Evolutionary conservation across 805 yeast species (phyloP).

Genomic region (Komagataella pseudopastoris): DNA sequence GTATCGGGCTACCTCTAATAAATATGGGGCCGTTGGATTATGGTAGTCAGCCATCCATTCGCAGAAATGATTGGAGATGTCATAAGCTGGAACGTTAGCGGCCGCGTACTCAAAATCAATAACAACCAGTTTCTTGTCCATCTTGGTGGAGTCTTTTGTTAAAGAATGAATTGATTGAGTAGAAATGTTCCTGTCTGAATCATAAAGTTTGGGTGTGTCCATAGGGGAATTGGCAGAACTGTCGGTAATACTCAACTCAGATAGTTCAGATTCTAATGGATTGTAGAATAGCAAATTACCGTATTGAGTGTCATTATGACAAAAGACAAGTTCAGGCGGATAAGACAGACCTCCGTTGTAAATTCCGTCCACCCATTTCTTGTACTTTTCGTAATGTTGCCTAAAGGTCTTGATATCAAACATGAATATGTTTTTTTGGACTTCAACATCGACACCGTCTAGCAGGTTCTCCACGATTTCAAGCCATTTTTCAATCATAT

Average conservation of each 20-base stretch:
- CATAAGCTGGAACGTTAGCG: slow-evolving; percentile 78
- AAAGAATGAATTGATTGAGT: not conserved
- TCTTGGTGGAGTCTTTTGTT: slow-evolving; percentile 6
- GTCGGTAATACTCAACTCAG: not conserved
- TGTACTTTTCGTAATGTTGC: slow-evolving; percentile 34
- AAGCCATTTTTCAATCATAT: slow-evolving; percentile 60
- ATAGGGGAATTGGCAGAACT: not conserved
- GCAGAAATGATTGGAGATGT: slow-evolving; percentile 83
- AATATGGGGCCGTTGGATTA: slow-evolving; percentile 38
- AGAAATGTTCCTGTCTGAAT: not conserved
- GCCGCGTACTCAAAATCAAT: slow-evolving; percentile 96
- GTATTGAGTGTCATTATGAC: slow-evolving; percentile 95
- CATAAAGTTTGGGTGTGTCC: not conserved
- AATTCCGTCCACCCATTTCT: slow-evolving; percentile 42
- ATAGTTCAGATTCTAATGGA: slow-evolving; percentile 2
- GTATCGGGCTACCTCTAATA: slow-evolving; percentile 38
- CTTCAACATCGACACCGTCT: slow-evolving; percentile 20
- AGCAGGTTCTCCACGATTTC: slow-evolving; percentile 28
- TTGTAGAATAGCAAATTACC: slow-evolving; percentile 67
- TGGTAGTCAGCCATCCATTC: slow-evolving; percentile 98
- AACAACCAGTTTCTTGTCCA: slow-evolving; percentile 68
- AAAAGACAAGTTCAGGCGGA: slow-evolving; percentile 50
- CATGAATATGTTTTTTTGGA: slow-evolving; percentile 26
- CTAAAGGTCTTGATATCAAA: slow-evolving; percentile 38
- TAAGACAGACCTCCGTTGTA: slow-evolving; percentile 28